Percentiles rank a stretch among this genome's conserved stretches.
phyloP scores from a whole-genome alignment of 306 rosid species.

The Cicer pinnatifidum region DNA sequence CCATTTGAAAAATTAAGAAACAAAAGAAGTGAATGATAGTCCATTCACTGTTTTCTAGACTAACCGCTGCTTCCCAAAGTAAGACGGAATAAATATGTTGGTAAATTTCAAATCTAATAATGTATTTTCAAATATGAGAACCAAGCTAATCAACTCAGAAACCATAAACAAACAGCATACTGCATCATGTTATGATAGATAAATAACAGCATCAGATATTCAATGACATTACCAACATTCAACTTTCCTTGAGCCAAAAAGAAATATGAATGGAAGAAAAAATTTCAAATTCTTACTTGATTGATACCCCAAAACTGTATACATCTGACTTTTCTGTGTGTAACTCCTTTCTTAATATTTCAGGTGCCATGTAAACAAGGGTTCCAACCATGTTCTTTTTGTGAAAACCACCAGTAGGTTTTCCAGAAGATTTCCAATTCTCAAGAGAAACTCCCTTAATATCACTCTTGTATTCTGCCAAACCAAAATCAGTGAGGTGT shows the following conservation, averaged over 20 bases:
- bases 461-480: conserved; percentile 72
- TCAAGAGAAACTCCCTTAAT: conserved; percentile 68
- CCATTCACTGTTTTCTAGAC: conserved; percentile 21
- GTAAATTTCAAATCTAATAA: conserved; percentile 16
- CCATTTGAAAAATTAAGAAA: conserved; percentile 21
- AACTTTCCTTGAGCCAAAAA: conserved; percentile 15
- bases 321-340: conserved; percentile 90
- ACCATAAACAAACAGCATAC: too few species aligned
- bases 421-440: conserved; percentile 88
- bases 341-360: conserved; percentile 78
- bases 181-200: background rate
- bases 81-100: conserved; percentile 8
- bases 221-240: conserved; percentile 3
- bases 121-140: background rate
- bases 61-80: conserved; percentile 10
- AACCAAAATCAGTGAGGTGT: conserved; percentile 90
- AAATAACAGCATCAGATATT: conserved; percentile 27
- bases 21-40: conserved; percentile 27
- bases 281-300: conserved; percentile 65
- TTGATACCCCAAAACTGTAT: conserved; percentile 82
- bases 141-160: too few species aligned
- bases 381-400: conserved; percentile 95
- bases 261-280: background rate
- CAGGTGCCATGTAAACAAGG: conserved; percentile 94
- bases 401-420: conserved; percentile 98